A percentile compares a stretch with the other conserved stretches of the same genome.
Evolutionary conservation across 148 eudicot species (phyloP).

Genomic region (Chenopodium quinoa): DNA sequence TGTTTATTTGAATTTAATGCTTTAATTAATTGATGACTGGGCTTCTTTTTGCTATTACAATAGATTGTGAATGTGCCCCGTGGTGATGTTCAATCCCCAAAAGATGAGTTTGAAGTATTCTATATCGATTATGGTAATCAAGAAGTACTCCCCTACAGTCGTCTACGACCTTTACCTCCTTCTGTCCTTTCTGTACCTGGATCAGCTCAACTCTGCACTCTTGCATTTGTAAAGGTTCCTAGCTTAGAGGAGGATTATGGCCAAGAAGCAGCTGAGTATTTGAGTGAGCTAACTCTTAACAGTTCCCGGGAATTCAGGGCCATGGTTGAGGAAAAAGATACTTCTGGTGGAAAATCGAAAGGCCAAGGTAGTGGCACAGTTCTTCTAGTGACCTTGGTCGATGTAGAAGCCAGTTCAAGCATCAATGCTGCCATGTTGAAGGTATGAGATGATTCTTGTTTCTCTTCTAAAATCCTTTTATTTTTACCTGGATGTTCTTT

Average conservation of each 20-base stretch:
- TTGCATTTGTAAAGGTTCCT: conserved; percentile 82
- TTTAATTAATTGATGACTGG: not conserved
- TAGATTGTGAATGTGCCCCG: conserved; percentile 64
- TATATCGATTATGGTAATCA: conserved; percentile 94
- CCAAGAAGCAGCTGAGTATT: conserved; percentile 70
- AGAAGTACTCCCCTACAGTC: conserved; percentile 69
- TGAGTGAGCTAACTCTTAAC: conserved; percentile 59
- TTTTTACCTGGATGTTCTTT: too few species aligned
- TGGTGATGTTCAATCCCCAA: conserved; percentile 59
- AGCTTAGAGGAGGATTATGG: conserved; percentile 79
- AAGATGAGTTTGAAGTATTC: conserved; percentile 80
- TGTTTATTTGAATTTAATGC: not conserved
- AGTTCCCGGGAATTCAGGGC: conserved; percentile 68
- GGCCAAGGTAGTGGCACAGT: conserved; percentile 90
- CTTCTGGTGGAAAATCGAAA: conserved; percentile 82
- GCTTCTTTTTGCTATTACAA: not conserved
- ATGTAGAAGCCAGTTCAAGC: conserved; percentile 47
- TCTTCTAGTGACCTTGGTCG: conserved; percentile 63
- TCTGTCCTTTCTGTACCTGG: conserved; percentile 64
- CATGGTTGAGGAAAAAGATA: conserved; percentile 69
- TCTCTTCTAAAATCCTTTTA: too few species aligned
- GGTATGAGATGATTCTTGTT: conserved; percentile 38
- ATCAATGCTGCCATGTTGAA: conserved; percentile 72
- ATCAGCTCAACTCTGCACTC: conserved; percentile 81
- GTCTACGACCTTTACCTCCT: conserved; percentile 64